phyloP scores from a whole-genome alignment of 2,329 filamentous ascomycete species.

The Colletotrichum sp. region DNA sequence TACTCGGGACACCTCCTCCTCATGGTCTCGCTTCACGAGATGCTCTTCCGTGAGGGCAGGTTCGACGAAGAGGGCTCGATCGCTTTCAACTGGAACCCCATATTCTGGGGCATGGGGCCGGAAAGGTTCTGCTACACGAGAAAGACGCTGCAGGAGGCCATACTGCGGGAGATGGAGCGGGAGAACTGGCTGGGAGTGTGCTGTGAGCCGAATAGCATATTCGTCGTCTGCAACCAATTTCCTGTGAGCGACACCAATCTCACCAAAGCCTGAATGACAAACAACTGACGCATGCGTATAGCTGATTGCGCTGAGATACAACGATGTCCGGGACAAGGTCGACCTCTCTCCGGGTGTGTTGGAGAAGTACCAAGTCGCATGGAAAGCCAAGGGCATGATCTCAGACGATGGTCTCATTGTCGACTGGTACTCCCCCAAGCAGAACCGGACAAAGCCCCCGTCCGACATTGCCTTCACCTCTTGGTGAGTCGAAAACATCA shows the following conservation, averaged over 20 bases:
- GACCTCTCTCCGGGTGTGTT: conserved; percentile 28
- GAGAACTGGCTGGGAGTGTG: conserved; percentile 44
- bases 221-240: conserved; percentile 48
- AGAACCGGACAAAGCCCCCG: not conserved
- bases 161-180: conserved; percentile 40
- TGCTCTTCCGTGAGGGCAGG: conserved; percentile 45
- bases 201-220: conserved; percentile 45
- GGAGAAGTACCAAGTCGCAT: conserved; percentile 40
- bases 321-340: not conserved
- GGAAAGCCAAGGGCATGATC: conserved; percentile 33
- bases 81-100: conserved; percentile 41
- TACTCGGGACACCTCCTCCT: conserved; percentile 43
- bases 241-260: conserved; percentile 37
- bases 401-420: conserved; percentile 27
- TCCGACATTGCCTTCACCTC: not conserved
- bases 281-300: rapidly evolving
- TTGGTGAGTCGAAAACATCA: not conserved
- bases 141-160: conserved; percentile 34
- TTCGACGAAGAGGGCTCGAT: conserved; percentile 37
- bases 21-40: conserved; percentile 42
- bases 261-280: rapidly evolving
- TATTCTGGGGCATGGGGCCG: conserved; percentile 40
- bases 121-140: conserved; percentile 38
- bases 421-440: conserved; percentile 15
- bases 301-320: not conserved